Percentiles rank a stretch among this genome's conserved stretches.
Evolutionary conservation across 345 rosid genomes (phyloP).

Genomic region (Physaria fendleri): DNA sequence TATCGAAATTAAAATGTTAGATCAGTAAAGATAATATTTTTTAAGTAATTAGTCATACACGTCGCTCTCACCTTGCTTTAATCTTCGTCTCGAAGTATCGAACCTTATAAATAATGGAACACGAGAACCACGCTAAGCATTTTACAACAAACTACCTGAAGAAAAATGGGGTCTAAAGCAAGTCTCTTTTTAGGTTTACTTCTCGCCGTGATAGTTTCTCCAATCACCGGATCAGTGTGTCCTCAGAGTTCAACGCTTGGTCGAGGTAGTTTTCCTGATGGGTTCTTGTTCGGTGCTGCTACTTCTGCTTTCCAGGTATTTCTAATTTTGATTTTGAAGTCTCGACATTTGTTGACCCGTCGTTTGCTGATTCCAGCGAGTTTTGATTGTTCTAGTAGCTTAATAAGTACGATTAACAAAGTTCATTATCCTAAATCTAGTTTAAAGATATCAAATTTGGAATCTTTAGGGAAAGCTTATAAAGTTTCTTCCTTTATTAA

Average conservation of each 20-base stretch:
- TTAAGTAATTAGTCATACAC: slow-evolving; percentile 2
- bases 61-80: slow-evolving; percentile 22
- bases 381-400: not conserved
- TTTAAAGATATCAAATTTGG: not conserved
- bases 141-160: not conserved
- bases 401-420: not conserved
- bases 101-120: slow-evolving; percentile 23
- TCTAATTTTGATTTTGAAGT: not conserved
- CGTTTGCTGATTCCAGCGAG: slow-evolving; percentile 1
- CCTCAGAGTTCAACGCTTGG: slow-evolving; percentile 21
- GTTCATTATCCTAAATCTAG: not conserved
- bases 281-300: slow-evolving; percentile 35
- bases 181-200: slow-evolving; percentile 22
- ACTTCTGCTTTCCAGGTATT: slow-evolving; percentile 34
- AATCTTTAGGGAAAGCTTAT: not conserved
- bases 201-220: slow-evolving; percentile 8
- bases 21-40: not conserved
- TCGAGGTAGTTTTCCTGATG: slow-evolving; percentile 30
- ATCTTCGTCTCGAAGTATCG: slow-evolving; percentile 29
- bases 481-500: slow-evolving; percentile 1
- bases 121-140: not conserved
- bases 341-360: not conserved
- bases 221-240: slow-evolving; percentile 16
- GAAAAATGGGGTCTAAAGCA: slow-evolving; percentile 13
- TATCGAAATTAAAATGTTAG: not conserved